Evolutionary conservation across 1,139 yeast genomes (phyloP).

Genomic region (Saccharomyces pastorianus): DNA sequence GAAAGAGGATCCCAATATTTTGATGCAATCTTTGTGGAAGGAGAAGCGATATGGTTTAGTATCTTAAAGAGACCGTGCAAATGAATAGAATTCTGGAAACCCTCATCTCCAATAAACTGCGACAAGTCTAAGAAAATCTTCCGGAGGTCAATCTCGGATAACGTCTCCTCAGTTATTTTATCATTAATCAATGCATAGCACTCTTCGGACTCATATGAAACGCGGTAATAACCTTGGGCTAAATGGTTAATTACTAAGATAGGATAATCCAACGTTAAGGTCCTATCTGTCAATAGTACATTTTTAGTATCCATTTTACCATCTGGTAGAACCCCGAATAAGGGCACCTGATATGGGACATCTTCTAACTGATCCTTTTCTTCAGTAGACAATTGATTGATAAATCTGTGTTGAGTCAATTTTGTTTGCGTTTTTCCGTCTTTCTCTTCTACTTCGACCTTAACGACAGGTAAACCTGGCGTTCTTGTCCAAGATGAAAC

Average conservation of each 20-base stretch:
- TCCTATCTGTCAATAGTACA: slow-evolving; percentile 42
- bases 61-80: slow-evolving; percentile 24
- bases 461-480: slow-evolving; percentile 51
- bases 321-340: slow-evolving; percentile 38
- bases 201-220: slow-evolving; percentile 28
- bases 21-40: slow-evolving; percentile 15
- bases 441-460: slow-evolving; percentile 32
- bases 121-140: slow-evolving; percentile 31
- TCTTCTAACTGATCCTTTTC: slow-evolving; percentile 23
- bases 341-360: slow-evolving; percentile 39
- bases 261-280: slow-evolving; percentile 27
- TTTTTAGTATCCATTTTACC: slow-evolving; percentile 35
- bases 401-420: slow-evolving; percentile 48
- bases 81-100: slow-evolving; percentile 22
- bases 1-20: slow-evolving; percentile 20
- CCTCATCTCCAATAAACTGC: slow-evolving; percentile 25
- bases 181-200: slow-evolving; percentile 29
- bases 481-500: slow-evolving; percentile 52
- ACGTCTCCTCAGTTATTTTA: slow-evolving; percentile 20
- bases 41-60: slow-evolving; percentile 14
- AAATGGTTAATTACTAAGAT: slow-evolving; percentile 39
- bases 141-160: slow-evolving; percentile 25
- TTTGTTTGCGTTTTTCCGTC: slow-evolving; percentile 25
- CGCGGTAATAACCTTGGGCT: slow-evolving; percentile 42
- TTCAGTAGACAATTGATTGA: slow-evolving; percentile 12